A percentile compares a stretch with the other conserved stretches of the same genome.
Conservation (phyloP, 2,329 filamentous ascomycete genomes). For the Thielaviopsis punctulata region DNA sequence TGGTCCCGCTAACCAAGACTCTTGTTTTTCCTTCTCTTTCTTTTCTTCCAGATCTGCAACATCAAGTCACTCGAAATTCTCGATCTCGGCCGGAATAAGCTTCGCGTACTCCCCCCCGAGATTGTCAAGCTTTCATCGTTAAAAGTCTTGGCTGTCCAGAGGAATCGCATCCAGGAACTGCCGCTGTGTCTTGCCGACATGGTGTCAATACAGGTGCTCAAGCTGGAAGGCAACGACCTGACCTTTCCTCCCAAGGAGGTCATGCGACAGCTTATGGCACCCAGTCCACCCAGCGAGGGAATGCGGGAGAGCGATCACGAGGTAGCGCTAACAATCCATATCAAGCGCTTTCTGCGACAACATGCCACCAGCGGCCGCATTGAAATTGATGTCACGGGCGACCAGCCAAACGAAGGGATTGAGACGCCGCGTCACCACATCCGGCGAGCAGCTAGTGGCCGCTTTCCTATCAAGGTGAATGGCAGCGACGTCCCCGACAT, state of each 20-base stretch:
- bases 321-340: conserved; percentile 39
- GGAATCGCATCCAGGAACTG: conserved; percentile 71
- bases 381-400: conserved; percentile 38
- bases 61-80: conserved; percentile 79
- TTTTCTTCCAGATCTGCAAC: conserved; percentile 61
- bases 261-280: conserved; percentile 36
- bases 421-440: conserved; percentile 61
- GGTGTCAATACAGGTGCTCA: conserved; percentile 73
- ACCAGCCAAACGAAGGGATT: conserved; percentile 53
- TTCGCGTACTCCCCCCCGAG: conserved; percentile 59
- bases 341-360: conserved; percentile 43
- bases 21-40: background rate
- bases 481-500: conserved; percentile 50
- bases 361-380: conserved; percentile 32
- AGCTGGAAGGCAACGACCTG: conserved; percentile 77
- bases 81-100: conserved; percentile 77
- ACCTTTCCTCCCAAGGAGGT: conserved; percentile 59
- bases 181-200: conserved; percentile 78
- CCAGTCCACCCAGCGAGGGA: conserved; percentile 37
- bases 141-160: conserved; percentile 75
- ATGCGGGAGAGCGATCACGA: conserved; percentile 48
- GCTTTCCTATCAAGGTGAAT: conserved; percentile 56
- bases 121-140: conserved; percentile 68
- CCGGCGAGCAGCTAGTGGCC: conserved; percentile 44
- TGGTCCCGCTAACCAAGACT: background rate